These are phyloP conservation scores for Xylariaceae sp. DNA, from an alignment of 2,329 filamentous ascomycete genomes.

Conservation along the genomic window DNA sequence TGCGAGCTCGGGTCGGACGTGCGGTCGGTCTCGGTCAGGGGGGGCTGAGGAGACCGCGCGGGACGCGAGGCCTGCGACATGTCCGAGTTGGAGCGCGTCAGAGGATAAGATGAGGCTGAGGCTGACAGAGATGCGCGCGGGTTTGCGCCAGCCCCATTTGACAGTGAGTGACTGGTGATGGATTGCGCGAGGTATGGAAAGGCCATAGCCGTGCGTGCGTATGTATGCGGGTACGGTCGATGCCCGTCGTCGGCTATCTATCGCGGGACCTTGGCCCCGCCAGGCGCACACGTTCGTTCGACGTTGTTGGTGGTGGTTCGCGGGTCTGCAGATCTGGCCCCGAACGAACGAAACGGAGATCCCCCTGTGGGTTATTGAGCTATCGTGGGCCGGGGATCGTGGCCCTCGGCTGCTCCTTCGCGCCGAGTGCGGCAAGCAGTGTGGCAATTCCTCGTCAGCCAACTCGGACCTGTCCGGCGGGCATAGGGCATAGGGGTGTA, in stretches of 20 bases:
- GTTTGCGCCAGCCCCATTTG: conserved; percentile 24
- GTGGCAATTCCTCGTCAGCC: too few relatives aligned
- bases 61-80: conserved; percentile 48
- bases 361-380: not conserved
- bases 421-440: not conserved
- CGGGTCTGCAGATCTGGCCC: not conserved
- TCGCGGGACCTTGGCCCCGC: not conserved
- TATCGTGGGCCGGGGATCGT: not conserved
- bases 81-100: conserved; percentile 49
- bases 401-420: not conserved
- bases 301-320: not conserved
- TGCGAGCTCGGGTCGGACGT: conserved; percentile 53
- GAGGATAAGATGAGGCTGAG: conserved; percentile 58
- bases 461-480: too few relatives aligned
- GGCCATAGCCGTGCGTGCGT: conserved; percentile 24
- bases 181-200: conserved; percentile 36
- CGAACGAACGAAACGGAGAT: not conserved
- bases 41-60: conserved; percentile 47
- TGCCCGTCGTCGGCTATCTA: not conserved
- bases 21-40: conserved; percentile 44
- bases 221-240: not conserved
- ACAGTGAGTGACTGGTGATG: conserved; percentile 28
- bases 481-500: not conserved
- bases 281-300: not conserved
- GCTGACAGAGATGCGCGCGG: conserved; percentile 53